Evolutionary conservation across 768 basidiomycete genomes (phyloP).

Genomic region (Tylopilus subfusipes): DNA sequence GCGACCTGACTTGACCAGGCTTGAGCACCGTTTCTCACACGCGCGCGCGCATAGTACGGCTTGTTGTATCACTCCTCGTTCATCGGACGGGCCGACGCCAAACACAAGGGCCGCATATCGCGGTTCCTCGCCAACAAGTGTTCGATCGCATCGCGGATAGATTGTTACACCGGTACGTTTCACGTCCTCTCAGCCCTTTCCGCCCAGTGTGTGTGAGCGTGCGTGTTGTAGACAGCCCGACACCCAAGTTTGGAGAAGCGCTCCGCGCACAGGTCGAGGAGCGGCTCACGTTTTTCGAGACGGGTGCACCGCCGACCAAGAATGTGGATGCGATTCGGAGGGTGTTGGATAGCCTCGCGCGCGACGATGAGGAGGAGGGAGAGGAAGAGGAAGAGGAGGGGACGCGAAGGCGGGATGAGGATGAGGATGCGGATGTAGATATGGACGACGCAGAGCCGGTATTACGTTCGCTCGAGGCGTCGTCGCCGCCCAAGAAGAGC

Average conservation of each 20-base stretch:
- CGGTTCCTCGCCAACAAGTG: conserved; percentile 99
- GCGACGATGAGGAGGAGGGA: conserved; percentile 42
- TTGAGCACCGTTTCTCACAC: neutral
- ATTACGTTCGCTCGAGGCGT: conserved; percentile 57
- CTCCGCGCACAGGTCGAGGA: conserved; percentile 94
- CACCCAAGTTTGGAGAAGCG: conserved; percentile 92
- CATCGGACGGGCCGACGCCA: conserved; percentile 91
- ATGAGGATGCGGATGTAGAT: conserved; percentile 36
- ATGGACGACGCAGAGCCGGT: conserved; percentile 43
- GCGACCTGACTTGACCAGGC: neutral
- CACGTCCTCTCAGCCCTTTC: neutral
- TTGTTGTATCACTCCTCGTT: conserved; percentile 97
- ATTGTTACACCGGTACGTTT: conserved; percentile 79
- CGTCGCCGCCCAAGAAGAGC: conserved; percentile 60
- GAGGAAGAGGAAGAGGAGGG: conserved; percentile 16
- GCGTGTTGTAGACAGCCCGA: conserved; percentile 64
- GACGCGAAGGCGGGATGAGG: too few species aligned
- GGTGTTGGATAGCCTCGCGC: conserved; percentile 73
- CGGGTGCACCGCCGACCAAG: conserved; percentile 83
- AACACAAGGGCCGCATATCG: conserved; percentile 96
- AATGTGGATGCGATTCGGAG: conserved; percentile 90
- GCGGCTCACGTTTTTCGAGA: conserved; percentile 91
- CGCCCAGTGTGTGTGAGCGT: neutral
- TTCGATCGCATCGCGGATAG: conserved; percentile 94
- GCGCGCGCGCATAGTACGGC: conserved; percentile 66